phyloP scores from a whole-genome alignment of 148 eudicot species.

The Simmondsia chinensis region DNA sequence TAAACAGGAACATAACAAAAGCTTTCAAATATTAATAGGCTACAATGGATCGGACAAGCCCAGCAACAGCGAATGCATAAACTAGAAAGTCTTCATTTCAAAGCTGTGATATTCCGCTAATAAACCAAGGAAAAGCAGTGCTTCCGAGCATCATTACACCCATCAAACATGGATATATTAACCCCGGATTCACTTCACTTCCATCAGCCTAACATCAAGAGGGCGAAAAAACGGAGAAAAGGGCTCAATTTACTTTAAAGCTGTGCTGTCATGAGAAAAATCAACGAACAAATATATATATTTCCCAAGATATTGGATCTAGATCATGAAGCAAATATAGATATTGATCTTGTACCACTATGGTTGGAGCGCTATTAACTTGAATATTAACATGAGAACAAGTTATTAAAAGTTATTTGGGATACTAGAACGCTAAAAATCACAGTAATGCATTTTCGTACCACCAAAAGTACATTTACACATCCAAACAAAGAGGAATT shows the following conservation, averaged over 20 bases:
- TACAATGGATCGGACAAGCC: conserved; percentile 49
- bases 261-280: too few relatives aligned
- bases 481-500: too few relatives aligned
- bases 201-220: conserved; percentile 75
- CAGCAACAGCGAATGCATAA: conserved; percentile 44
- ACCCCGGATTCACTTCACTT: conserved; percentile 68
- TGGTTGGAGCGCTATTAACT: conserved; percentile 74
- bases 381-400: too few relatives aligned
- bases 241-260: too few relatives aligned
- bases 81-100: conserved; percentile 71
- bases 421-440: too few relatives aligned
- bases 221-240: too few relatives aligned
- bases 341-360: conserved; percentile 47
- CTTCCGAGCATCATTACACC: conserved; percentile 96
- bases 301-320: not conserved
- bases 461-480: too few relatives aligned
- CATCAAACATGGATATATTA: conserved; percentile 84
- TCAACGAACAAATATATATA: not conserved
- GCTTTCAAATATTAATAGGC: conserved; percentile 57
- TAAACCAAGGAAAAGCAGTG: conserved; percentile 76
- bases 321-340: not conserved
- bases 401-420: too few relatives aligned
- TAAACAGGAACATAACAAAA: not conserved
- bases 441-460: too few relatives aligned
- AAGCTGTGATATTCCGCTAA: conserved; percentile 41